Base-by-base conservation (phyloP, 176 grass and related monocot genomes). In the Hsuehochloa calcarea region DNA sequence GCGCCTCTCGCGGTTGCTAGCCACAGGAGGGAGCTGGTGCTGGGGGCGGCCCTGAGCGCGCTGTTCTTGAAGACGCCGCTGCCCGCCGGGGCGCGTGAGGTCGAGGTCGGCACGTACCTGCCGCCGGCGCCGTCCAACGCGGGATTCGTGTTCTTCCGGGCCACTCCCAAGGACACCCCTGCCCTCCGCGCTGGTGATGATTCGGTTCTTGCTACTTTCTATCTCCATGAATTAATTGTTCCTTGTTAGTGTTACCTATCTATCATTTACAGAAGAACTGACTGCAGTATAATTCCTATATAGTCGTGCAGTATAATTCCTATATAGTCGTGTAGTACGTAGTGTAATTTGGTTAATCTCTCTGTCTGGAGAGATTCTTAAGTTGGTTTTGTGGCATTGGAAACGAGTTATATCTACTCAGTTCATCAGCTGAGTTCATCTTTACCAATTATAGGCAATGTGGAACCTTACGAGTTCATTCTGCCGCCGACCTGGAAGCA, bases 401-500 rank as follows among this genome's bases (percentile, higher is more conserved):
- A 23, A 11, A 14, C 4, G 41, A 11, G 20, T n/a, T 5, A 6
- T 16, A 46, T 67, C 45, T 16, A 3, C 3, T 50, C 56, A 35
- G 13, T 12, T 80, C 19, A 5, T 38, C 29, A 47, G 11, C 13
- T 47, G 45, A 47, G 45, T 14, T 47, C 47, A 5, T 50, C 47
- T 16, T 26, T 59, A 25, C 13, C 14, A 40, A 61, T 74, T 75
- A 46, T 83, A 98, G 96, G 96, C 68, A 98, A 98, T 89, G 96
- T 95, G 73, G 62, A 95, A 35, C 96, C 96, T 0, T 98, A 98
- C 85, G 82, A 95, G 89, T 98, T 98, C 80, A 59, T 98, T 13
- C 87, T 98, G 23, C 96, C 93, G 44, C 96, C 91, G 31, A 92
- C 89, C 7, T 98, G 96, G 93, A 98, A 98, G 76, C 96, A 98